These are phyloP conservation scores for Rhododendron ovatum DNA, from an alignment of 148 eudicot genomes.

Conservation along the genomic window DNA sequence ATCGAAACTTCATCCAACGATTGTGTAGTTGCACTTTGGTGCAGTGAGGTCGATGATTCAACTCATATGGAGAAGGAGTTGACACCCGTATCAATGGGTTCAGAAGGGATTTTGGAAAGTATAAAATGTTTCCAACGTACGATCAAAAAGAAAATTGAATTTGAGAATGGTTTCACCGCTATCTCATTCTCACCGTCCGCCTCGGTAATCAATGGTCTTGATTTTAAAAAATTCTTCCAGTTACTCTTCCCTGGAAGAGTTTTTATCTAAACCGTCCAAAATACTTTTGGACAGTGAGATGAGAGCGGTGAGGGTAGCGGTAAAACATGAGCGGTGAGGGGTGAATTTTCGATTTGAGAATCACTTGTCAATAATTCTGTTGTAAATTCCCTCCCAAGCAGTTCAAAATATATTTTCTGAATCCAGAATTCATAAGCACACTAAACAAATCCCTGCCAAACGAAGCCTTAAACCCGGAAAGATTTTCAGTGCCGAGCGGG, in stretches of 20 bases:
- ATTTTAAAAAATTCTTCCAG: too few species aligned
- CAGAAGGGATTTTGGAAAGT: neutral
- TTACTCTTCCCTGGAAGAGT: too few species aligned
- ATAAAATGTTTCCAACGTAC: neutral
- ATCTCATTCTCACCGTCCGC: too few species aligned
- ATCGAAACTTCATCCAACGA: neutral
- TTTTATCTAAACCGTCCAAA: too few species aligned
- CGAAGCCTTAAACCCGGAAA: neutral
- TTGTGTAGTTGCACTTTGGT: neutral
- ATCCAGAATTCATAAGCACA: neutral
- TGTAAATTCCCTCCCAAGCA: neutral
- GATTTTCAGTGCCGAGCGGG: too few species aligned
- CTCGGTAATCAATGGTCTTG: too few species aligned
- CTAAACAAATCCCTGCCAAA: neutral
- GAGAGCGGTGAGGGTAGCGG: too few species aligned
- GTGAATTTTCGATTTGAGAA: neutral
- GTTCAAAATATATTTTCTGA: neutral
- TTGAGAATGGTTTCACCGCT: too few species aligned
- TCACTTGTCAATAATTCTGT: neutral
- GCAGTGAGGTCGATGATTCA: neutral
- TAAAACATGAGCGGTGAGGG: too few species aligned
- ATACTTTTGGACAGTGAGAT: too few species aligned
- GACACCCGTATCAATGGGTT: neutral
- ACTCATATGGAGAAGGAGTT: neutral
- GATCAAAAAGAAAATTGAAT: too few species aligned